Percentiles rank a stretch among this genome's conserved stretches.
These are phyloP conservation scores for Aspergillus coremiiformis DNA, from an alignment of 495 filamentous ascomycete species.

Conservation along the genomic window DNA sequence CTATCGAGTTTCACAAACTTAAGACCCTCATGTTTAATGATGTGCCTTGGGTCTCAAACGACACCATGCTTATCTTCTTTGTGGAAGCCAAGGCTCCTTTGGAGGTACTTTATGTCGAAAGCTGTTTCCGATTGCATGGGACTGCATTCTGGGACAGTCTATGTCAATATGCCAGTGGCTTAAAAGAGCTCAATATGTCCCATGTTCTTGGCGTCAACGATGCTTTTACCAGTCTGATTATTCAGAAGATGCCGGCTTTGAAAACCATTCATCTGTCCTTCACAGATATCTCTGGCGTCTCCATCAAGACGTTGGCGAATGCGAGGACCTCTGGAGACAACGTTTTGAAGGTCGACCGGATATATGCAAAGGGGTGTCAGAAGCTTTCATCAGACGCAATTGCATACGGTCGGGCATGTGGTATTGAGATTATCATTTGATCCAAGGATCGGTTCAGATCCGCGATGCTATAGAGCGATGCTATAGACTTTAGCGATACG, in stretches of 20 bases:
- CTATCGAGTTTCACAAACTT: constrained; percentile 22
- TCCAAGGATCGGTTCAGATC: neutral
- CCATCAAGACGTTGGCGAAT: constrained; percentile 28
- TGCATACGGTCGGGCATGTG: constrained; percentile 27
- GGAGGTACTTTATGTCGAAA: constrained; percentile 22
- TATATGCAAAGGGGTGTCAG: constrained; percentile 28
- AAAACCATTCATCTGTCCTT: constrained; percentile 29
- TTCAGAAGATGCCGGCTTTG: constrained; percentile 16
- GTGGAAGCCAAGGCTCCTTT: constrained; percentile 20
- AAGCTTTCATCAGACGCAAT: constrained; percentile 32
- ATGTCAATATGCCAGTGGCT: constrained; percentile 5
- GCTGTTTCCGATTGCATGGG: constrained; percentile 17
- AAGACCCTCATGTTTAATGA: constrained; percentile 28
- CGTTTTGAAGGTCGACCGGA: constrained; percentile 15
- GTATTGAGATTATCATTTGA: constrained; percentile 20
- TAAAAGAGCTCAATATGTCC: constrained; percentile 28
- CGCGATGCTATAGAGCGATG: neutral
- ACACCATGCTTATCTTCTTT: constrained; percentile 15
- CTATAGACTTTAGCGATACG: neutral
- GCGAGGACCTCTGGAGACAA: constrained; percentile 2
- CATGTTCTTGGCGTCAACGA: constrained; percentile 21
- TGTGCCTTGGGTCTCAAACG: constrained; percentile 16
- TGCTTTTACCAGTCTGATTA: constrained; percentile 5
- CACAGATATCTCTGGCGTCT: constrained; percentile 29
- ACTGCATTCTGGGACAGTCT: constrained; percentile 3